Evolutionary conservation across 1,284 basidiomycete species (phyloP).

Genomic region (Ganoderma sinense): DNA sequence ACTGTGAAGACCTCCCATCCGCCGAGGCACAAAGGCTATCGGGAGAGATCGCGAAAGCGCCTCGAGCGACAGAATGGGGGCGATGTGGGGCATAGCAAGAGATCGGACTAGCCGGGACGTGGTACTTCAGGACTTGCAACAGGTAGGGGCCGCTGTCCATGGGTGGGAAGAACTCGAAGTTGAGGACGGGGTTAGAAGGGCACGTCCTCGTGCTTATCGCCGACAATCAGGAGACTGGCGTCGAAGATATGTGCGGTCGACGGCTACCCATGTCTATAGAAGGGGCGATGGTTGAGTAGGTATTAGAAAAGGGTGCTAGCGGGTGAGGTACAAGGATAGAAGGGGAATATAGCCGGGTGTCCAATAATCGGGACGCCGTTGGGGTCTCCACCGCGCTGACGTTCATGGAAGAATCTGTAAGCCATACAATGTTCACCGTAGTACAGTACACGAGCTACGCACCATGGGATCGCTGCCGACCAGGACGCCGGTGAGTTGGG

Average conservation of each 20-base stretch:
- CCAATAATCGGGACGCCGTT: no score
- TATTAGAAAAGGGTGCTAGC: no score
- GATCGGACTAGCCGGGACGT: slow-evolving; percentile 32
- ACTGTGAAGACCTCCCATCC: slow-evolving; percentile 52
- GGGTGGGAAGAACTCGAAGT: slow-evolving; percentile 60
- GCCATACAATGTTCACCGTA: no score
- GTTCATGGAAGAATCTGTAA: no score
- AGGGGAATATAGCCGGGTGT: no score
- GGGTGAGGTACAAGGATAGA: no score
- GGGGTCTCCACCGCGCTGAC: no score
- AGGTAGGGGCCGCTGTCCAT: slow-evolving; percentile 50
- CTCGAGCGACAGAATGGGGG: not conserved
- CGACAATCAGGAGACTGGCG: slow-evolving; percentile 48
- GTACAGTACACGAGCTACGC: no score
- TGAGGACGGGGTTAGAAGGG: slow-evolving; percentile 54
- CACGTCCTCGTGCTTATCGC: slow-evolving; percentile 44
- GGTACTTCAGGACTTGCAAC: slow-evolving; percentile 50
- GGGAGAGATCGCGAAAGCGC: not conserved
- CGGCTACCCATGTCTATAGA: slow-evolving; percentile 46
- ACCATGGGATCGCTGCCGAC: no score
- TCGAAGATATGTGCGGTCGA: slow-evolving; percentile 52
- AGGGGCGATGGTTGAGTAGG: slow-evolving; percentile 36
- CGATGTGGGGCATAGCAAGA: slow-evolving; percentile 26
- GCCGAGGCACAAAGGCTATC: slow-evolving; percentile 35
- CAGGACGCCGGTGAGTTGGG: no score